These are phyloP conservation scores for Raffaelea deltoideospora DNA, from an alignment of 2,329 filamentous ascomycete species.

Conservation along the genomic window DNA sequence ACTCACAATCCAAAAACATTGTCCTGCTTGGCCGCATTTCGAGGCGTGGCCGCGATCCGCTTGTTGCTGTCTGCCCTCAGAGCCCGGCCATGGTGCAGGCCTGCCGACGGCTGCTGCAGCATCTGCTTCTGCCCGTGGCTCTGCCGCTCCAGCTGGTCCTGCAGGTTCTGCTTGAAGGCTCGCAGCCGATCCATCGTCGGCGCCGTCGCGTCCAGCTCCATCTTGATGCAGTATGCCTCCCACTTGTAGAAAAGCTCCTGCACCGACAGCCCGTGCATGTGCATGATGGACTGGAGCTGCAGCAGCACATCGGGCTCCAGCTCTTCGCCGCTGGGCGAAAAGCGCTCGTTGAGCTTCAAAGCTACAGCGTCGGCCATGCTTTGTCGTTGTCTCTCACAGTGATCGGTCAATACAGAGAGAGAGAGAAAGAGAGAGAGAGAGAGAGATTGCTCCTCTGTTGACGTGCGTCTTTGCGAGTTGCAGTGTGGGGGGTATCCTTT, in stretches of 20 bases:
- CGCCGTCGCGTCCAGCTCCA: conserved; percentile 66
- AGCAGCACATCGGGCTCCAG: conserved; percentile 63
- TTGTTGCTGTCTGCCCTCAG: conserved; percentile 36
- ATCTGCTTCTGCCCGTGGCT: conserved; percentile 38
- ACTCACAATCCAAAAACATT: conserved; percentile 75
- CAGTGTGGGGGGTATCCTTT: too few relatives aligned
- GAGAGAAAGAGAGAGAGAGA: too few relatives aligned
- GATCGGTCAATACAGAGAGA: too few relatives aligned
- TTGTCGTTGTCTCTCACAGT: too few relatives aligned
- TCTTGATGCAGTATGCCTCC: conserved; percentile 94
- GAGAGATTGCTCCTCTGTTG: too few relatives aligned
- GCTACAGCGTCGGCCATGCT: conserved; percentile 23
- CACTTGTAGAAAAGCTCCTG: conserved; percentile 97
- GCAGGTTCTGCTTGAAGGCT: conserved; percentile 73
- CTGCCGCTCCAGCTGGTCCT: conserved; percentile 56
- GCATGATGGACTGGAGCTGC: conserved; percentile 76
- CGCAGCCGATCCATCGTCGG: conserved; percentile 47
- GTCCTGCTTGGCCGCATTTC: conserved; percentile 36
- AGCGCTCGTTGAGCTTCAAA: conserved; percentile 28
- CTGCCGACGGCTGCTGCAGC: conserved; percentile 25
- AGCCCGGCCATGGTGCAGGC: conserved; percentile 29
- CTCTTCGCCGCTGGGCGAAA: conserved; percentile 40
- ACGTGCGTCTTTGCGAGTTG: too few relatives aligned
- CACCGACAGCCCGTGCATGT: conserved; percentile 62
- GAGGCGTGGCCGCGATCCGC: conserved; percentile 45